Conservation (phyloP, 768 basidiomycete genomes). For the Boletus edulis region DNA sequence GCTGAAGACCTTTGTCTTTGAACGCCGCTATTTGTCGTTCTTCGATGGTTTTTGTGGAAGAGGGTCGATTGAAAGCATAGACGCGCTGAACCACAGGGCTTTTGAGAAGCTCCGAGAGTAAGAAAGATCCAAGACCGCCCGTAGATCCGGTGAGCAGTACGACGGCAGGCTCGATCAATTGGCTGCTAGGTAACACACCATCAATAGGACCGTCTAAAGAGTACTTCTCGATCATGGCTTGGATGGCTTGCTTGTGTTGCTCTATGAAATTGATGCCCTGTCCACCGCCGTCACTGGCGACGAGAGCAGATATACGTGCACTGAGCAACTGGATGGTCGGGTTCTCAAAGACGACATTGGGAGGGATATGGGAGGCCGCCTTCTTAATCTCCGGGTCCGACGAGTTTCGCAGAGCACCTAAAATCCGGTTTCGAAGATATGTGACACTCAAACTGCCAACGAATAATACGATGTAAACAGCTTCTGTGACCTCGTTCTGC, state of each 20-base stretch:
- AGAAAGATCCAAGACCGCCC: slow-evolving; percentile 40
- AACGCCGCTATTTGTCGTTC: slow-evolving; percentile 35
- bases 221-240: slow-evolving; percentile 41
- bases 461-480: neutral
- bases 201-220: neutral
- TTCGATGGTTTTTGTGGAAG: slow-evolving; percentile 3
- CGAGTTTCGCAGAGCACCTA: slow-evolving; percentile 10
- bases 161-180: neutral
- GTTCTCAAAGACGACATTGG: slow-evolving; percentile 35
- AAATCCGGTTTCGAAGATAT: slow-evolving; percentile 19
- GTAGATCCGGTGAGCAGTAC: slow-evolving; percentile 41
- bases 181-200: neutral
- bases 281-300: neutral
- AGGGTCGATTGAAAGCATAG: slow-evolving; percentile 35
- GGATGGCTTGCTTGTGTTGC: slow-evolving; percentile 5
- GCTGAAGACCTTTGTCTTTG: slow-evolving; percentile 35
- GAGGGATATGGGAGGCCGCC: slow-evolving; percentile 14
- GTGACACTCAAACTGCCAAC: slow-evolving; percentile 23
- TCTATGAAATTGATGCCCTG: neutral
- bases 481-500: too few species aligned
- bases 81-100: slow-evolving; percentile 25
- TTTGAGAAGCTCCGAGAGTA: slow-evolving; percentile 32
- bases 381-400: neutral
- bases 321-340: slow-evolving; percentile 27
- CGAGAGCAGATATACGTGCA: neutral